Conservation (phyloP, 495 filamentous ascomycete genomes). For the Letharia lupina region DNA sequence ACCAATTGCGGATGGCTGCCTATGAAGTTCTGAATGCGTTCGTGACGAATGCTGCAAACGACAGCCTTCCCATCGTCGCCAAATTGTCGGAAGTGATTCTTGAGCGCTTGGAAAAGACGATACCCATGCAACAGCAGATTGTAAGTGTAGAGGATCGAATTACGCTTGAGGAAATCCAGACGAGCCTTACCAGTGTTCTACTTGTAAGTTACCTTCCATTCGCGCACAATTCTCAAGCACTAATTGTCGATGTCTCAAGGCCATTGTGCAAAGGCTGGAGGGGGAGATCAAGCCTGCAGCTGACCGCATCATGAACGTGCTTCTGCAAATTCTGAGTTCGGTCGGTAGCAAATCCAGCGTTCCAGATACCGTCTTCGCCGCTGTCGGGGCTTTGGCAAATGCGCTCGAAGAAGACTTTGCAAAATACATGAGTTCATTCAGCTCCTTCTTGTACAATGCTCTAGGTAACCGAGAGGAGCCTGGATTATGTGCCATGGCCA, state of each 20-base stretch:
- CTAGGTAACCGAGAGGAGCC: constrained; percentile 93
- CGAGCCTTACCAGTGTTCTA: constrained; percentile 81
- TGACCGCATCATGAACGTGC: constrained; percentile 83
- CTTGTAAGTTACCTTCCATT: constrained; percentile 38
- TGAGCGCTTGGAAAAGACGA: constrained; percentile 79
- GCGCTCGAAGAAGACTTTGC: constrained; percentile 85
- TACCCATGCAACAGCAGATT: constrained; percentile 86
- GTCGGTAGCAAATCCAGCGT: constrained; percentile 83
- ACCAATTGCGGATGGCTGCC: constrained; percentile 91
- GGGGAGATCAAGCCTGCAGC: constrained; percentile 83
- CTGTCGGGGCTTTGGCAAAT: constrained; percentile 76
- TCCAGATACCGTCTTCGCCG: constrained; percentile 84
- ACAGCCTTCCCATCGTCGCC: constrained; percentile 72
- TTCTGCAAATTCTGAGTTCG: constrained; percentile 71
- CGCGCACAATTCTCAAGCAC: not conserved
- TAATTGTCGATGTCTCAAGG: constrained; percentile 21
- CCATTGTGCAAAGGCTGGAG: constrained; percentile 87
- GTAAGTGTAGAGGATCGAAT: constrained; percentile 94
- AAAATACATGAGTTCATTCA: constrained; percentile 94
- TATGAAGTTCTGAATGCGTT: constrained; percentile 96
- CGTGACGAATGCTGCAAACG: constrained; percentile 78
- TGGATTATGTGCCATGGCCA: constrained; percentile 89
- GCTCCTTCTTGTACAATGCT: constrained; percentile 83
- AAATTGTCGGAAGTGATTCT: constrained; percentile 75
- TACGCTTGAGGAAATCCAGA: constrained; percentile 94